A percentile compares a stretch with the other conserved stretches of the same genome.
Conservation (phyloP, 2,329 filamentous ascomycete genomes). For the Volutella citrinella region DNA sequence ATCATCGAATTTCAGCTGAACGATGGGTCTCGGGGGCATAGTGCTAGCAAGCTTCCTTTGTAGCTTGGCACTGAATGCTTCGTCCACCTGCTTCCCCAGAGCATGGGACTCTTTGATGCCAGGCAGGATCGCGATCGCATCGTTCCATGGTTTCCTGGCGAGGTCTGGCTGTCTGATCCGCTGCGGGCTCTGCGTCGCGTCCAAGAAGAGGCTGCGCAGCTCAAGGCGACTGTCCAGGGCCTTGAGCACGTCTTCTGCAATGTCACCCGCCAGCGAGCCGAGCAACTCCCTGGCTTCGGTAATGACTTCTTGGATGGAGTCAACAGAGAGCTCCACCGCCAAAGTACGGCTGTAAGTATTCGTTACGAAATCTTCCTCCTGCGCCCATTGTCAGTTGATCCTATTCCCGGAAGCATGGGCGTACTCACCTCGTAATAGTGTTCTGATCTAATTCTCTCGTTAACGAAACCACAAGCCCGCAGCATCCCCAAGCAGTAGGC, state of each 20-base stretch:
- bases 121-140: conserved; percentile 49
- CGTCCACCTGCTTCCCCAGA: conserved; percentile 63
- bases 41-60: conserved; percentile 91
- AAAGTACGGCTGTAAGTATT: conserved; percentile 83
- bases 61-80: conserved; percentile 86
- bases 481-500: conserved; percentile 84
- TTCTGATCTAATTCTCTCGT: conserved; percentile 73
- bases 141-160: conserved; percentile 50
- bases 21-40: conserved; percentile 87
- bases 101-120: conserved; percentile 57
- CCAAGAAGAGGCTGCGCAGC: conserved; percentile 63
- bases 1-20: conserved; percentile 70
- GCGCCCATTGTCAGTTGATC: no score
- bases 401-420: no score
- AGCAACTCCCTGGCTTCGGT: conserved; percentile 54
- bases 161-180: conserved; percentile 43
- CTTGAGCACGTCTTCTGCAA: conserved; percentile 39
- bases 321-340: conserved; percentile 59
- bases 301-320: conserved; percentile 54
- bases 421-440: conserved; percentile 83
- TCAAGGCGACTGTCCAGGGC: conserved; percentile 65
- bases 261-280: conserved; percentile 34
- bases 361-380: conserved; percentile 96
- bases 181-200: conserved; percentile 48
- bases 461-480: conserved; percentile 78